A percentile compares a stretch with the other conserved stretches of the same genome.
Evolutionary conservation across 768 basidiomycete species (phyloP).

Genomic region (Leccinum uliginosum): DNA sequence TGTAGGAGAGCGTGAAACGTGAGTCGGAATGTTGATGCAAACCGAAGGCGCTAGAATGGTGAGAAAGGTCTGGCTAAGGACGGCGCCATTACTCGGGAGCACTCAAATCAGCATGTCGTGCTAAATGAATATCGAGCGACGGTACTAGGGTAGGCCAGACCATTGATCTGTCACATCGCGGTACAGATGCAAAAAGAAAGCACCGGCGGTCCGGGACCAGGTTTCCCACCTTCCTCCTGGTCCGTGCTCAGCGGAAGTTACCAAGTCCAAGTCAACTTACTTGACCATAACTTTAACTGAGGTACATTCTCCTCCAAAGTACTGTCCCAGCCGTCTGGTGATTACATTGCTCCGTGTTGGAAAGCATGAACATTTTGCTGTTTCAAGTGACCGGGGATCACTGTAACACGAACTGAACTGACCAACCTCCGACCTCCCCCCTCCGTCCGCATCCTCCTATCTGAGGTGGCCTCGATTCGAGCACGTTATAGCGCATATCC

Average conservation of each 20-base stretch:
- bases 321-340: no score
- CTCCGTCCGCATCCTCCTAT: no score
- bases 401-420: no score
- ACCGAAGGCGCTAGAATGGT: not conserved
- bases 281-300: no score
- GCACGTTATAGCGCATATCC: no score
- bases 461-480: no score
- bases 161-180: not conserved
- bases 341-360: no score
- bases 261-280: no score
- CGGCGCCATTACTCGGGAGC: not conserved
- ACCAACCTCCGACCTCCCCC: no score
- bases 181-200: not conserved
- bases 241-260: no score
- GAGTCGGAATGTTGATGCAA: not conserved
- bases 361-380: not conserved
- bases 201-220: not conserved
- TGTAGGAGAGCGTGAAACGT: not conserved
- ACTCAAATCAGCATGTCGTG: not conserved
- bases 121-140: not conserved
- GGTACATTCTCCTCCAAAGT: no score
- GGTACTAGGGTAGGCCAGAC: not conserved
- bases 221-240: not conserved
- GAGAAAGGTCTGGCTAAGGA: not conserved
- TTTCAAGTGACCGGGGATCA: no score